Conservation (phyloP, 2,329 filamentous ascomycete species). For the Fusarium sp. region DNA sequence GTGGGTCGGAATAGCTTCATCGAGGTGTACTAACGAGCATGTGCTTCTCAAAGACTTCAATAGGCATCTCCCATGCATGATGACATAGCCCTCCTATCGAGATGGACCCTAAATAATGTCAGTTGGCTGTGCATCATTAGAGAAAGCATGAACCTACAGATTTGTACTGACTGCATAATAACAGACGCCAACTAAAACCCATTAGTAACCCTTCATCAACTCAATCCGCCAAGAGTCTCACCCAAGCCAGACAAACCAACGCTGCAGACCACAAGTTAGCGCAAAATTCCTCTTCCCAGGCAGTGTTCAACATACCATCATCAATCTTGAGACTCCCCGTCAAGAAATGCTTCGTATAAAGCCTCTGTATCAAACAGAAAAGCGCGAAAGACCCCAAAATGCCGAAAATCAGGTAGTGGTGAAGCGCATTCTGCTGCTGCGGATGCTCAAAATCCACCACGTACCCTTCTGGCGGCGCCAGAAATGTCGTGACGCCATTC, state of each 20-base stretch:
- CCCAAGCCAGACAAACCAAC: constrained; percentile 25
- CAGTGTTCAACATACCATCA: constrained; percentile 18
- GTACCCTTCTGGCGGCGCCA: constrained; percentile 43
- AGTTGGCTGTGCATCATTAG: neutral
- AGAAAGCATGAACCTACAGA: constrained; percentile 18
- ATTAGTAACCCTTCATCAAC: neutral
- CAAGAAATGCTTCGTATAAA: constrained; percentile 44
- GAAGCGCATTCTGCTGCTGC: constrained; percentile 27
- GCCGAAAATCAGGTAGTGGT: constrained; percentile 41
- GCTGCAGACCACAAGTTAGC: constrained; percentile 1
- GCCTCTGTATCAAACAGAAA: constrained; percentile 34
- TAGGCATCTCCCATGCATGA: constrained; percentile 43
- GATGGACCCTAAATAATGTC: constrained; percentile 32
- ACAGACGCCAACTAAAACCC: constrained; percentile 24
- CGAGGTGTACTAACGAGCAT: constrained; percentile 15
- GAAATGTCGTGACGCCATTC: constrained; percentile 37
- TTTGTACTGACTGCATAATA: constrained; percentile 39
- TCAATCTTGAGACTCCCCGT: constrained; percentile 20
- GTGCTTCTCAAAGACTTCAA: constrained; percentile 33
- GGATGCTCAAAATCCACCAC: constrained; percentile 46
- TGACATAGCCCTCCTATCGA: constrained; percentile 40
- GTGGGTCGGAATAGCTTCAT: neutral
- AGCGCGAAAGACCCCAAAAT: constrained; percentile 32
- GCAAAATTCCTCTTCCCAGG: neutral
- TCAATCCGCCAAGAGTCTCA: neutral